A percentile compares a stretch with the other conserved stretches of the same genome.
Evolutionary conservation across 805 yeast species (phyloP).

Genomic region (Metschnikowia kunwiensis): DNA sequence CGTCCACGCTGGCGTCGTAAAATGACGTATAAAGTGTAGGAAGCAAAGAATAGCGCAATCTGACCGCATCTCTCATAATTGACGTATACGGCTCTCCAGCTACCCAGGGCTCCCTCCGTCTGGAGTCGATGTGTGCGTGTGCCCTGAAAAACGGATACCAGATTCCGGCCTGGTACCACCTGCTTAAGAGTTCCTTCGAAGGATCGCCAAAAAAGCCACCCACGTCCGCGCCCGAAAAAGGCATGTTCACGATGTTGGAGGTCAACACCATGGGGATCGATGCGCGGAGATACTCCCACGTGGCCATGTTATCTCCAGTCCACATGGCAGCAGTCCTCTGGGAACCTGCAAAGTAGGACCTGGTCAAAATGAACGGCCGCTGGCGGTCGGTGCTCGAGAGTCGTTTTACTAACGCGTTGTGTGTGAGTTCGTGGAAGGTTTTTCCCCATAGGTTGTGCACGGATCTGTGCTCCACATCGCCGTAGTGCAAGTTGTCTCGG

Average conservation of each 20-base stretch:
- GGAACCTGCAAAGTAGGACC: slow-evolving; percentile 88
- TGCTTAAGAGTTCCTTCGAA: slow-evolving; percentile 65
- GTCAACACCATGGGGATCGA: slow-evolving; percentile 89
- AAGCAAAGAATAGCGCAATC: slow-evolving; percentile 68
- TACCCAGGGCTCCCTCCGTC: slow-evolving; percentile 91
- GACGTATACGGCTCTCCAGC: slow-evolving; percentile 70
- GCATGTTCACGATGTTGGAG: slow-evolving; percentile 78
- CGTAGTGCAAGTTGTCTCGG: slow-evolving; percentile 73
- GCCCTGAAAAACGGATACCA: slow-evolving; percentile 97
- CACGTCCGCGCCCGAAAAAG: slow-evolving; percentile 94
- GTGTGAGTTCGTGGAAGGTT: slow-evolving; percentile 78
- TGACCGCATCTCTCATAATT: slow-evolving; percentile 65
- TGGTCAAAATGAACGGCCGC: slow-evolving; percentile 84
- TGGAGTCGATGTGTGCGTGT: slow-evolving; percentile 93
- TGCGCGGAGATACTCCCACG: slow-evolving; percentile 79
- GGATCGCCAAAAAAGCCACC: slow-evolving; percentile 97
- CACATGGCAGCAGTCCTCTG: slow-evolving; percentile 91
- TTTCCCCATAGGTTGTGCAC: slow-evolving; percentile 84
- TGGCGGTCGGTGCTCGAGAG: slow-evolving; percentile 40
- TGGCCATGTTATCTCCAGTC: slow-evolving; percentile 96
- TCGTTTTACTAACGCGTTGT: slow-evolving; percentile 57
- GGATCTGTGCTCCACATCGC: slow-evolving; percentile 86
- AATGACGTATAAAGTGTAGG: slow-evolving; percentile 83
- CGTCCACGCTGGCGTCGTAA: slow-evolving; percentile 54
- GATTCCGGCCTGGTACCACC: slow-evolving; percentile 96